A percentile compares a stretch with the other conserved stretches of the same genome.
Conservation (phyloP, 495 filamentous ascomycete genomes). For the Bombardia bombarda region DNA sequence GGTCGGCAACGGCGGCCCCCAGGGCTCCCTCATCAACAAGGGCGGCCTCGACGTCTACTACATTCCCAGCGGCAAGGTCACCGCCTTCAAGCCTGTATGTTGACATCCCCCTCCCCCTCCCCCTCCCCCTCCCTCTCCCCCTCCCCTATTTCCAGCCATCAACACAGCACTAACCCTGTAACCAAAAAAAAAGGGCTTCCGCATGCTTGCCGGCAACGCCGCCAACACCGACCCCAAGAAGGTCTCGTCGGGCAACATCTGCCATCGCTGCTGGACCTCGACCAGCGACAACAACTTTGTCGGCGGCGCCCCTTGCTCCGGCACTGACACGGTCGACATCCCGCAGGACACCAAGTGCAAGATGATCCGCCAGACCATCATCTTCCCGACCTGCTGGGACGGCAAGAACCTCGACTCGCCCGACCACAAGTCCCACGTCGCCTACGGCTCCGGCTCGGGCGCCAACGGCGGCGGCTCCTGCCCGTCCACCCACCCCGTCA, state of each 20-base stretch:
- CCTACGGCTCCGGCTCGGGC: slow-evolving; percentile 43
- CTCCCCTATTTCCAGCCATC: too few relatives aligned
- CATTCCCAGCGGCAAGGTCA: slow-evolving; percentile 38
- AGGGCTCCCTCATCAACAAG: slow-evolving; percentile 62
- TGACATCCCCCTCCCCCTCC: too few relatives aligned
- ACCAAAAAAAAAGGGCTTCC: too few relatives aligned
- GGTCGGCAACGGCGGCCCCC: slow-evolving; percentile 49
- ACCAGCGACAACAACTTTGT: slow-evolving; percentile 37
- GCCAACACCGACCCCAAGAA: slow-evolving; percentile 40
- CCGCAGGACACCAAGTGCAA: slow-evolving; percentile 42
- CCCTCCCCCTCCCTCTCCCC: too few relatives aligned
- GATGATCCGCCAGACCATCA: slow-evolving; percentile 52
- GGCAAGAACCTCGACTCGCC: slow-evolving; percentile 49
- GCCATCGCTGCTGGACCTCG: slow-evolving; percentile 48
- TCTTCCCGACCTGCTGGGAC: slow-evolving; percentile 56
- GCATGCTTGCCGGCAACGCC: slow-evolving; percentile 42
- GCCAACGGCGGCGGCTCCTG: slow-evolving; percentile 49
- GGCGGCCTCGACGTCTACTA: slow-evolving; percentile 43
- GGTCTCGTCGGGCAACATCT: slow-evolving; percentile 45
- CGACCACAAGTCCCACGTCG: slow-evolving; percentile 57
- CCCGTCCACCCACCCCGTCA: slow-evolving; percentile 54
- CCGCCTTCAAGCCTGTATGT: slow-evolving; percentile 48
- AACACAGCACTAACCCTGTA: too few relatives aligned
- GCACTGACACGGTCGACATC: slow-evolving; percentile 48
- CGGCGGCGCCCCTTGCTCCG: slow-evolving; percentile 39